Conservation (phyloP, 306 rosid species). For the Dryas octopetala region DNA sequence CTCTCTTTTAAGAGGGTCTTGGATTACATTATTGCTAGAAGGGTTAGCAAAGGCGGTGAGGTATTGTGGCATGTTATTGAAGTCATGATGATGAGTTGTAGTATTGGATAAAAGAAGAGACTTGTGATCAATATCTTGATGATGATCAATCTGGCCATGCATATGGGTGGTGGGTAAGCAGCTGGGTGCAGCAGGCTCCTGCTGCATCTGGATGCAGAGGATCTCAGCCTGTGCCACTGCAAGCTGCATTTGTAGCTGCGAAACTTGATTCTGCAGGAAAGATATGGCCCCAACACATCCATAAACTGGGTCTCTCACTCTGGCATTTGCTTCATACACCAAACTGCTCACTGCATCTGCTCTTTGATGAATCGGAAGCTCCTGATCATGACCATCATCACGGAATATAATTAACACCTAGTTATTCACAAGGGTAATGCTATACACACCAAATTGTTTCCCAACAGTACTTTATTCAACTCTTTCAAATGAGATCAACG, state of each 20-base stretch:
- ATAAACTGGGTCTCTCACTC: slow-evolving; percentile 76
- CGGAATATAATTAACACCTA: too few relatives aligned
- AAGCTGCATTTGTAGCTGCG: slow-evolving; percentile 73
- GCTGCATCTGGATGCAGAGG: slow-evolving; percentile 71
- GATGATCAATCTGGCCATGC: slow-evolving; percentile 11
- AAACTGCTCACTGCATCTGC: slow-evolving; percentile 72
- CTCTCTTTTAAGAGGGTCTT: slow-evolving; percentile 62
- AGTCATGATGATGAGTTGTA: not conserved
- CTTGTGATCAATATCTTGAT: slow-evolving; percentile 43
- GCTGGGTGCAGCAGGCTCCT: slow-evolving; percentile 32
- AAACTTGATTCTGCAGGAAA: slow-evolving; percentile 66
- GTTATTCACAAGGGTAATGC: too few relatives aligned
- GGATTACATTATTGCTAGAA: slow-evolving; percentile 58
- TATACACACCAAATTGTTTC: too few relatives aligned
- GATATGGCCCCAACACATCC: slow-evolving; percentile 86
- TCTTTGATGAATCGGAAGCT: slow-evolving; percentile 72
- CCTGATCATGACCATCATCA: slow-evolving; percentile 31
- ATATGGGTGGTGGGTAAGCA: slow-evolving; percentile 21
- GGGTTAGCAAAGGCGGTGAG: slow-evolving; percentile 38
- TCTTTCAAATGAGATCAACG: too few relatives aligned
- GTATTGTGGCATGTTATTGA: slow-evolving; percentile 43
- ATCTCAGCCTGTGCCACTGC: slow-evolving; percentile 72
- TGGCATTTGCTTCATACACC: slow-evolving; percentile 79
- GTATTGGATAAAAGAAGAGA: slow-evolving; percentile 38
- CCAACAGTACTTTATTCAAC: too few relatives aligned